These are phyloP conservation scores for Aspergillus terreus DNA, from an alignment of 2,329 filamentous ascomycete genomes.

Conservation along the genomic window DNA sequence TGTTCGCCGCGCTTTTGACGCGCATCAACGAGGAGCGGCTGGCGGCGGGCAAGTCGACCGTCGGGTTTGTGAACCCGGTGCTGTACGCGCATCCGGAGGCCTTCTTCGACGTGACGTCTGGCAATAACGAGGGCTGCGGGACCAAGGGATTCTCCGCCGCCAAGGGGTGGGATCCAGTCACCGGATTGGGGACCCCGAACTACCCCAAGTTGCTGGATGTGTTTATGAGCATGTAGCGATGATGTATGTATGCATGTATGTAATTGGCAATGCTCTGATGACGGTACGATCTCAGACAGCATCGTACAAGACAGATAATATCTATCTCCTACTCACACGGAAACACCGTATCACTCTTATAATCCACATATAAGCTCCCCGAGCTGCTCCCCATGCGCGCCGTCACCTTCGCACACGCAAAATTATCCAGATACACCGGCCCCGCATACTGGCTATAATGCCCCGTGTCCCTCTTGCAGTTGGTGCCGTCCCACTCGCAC, in stretches of 20 bases:
- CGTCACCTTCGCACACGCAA: constrained; percentile 3
- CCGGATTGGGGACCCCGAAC: constrained; percentile 30
- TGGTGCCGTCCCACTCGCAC: neutral
- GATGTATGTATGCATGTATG: neutral
- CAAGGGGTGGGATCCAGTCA: constrained; percentile 32
- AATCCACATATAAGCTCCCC: neutral
- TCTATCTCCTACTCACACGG: neutral
- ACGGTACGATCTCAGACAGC: too few species aligned
- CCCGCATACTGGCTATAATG: constrained; percentile 7
- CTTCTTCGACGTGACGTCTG: constrained; percentile 30
- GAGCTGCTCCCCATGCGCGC: constrained; percentile 5
- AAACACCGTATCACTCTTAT: neutral
- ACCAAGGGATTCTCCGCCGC: constrained; percentile 26
- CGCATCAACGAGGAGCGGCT: constrained; percentile 55
- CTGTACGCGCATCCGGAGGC: constrained; percentile 28
- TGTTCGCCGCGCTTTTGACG: constrained; percentile 53
- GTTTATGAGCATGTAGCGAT: neutral
- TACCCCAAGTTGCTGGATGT: neutral
- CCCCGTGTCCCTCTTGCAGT: constrained; percentile 3
- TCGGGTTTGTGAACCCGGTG: constrained; percentile 54
- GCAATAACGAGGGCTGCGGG: constrained; percentile 28
- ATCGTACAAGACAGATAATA: too few species aligned
- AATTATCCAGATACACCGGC: constrained; percentile 2
- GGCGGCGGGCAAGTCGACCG: constrained; percentile 44
- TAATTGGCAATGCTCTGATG: too few species aligned